Evolutionary conservation across 352 stramenopile species (phyloP).

Genomic region (Phytophthora agathidicida): DNA sequence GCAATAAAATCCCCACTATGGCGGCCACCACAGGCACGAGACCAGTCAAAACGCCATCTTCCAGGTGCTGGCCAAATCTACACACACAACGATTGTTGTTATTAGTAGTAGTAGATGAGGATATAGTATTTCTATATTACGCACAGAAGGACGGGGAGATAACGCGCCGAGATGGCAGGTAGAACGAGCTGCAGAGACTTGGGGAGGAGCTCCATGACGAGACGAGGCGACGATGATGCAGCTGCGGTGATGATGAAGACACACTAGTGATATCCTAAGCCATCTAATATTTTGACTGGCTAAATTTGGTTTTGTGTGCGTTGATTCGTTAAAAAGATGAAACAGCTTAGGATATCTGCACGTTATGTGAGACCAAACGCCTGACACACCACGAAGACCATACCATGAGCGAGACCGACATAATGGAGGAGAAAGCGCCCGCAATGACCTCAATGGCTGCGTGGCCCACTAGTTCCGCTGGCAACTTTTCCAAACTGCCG

Average conservation of each 20-base stretch:
- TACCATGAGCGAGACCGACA: slow-evolving; percentile 10
- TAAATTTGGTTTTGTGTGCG: not conserved
- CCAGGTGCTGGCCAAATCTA: slow-evolving; percentile 43
- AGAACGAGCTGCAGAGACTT: slow-evolving; percentile 35
- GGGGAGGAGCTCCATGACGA: slow-evolving; percentile 26
- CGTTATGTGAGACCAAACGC: slow-evolving; percentile 22
- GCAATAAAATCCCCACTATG: slow-evolving; percentile 37
- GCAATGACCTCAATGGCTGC: slow-evolving; percentile 31
- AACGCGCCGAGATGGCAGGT: slow-evolving; percentile 19
- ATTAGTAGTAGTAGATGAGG: not conserved
- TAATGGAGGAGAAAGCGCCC: slow-evolving; percentile 21
- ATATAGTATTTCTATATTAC: not conserved
- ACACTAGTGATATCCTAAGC: slow-evolving; percentile 11
- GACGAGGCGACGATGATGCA: slow-evolving; percentile 9
- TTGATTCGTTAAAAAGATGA: slow-evolving; percentile 16
- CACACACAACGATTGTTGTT: not conserved
- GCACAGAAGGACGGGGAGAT: slow-evolving; percentile 26
- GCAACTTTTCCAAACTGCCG: slow-evolving; percentile 43
- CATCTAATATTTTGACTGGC: not conserved
- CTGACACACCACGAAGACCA: slow-evolving; percentile 2
- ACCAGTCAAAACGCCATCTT: slow-evolving; percentile 51
- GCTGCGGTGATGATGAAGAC: slow-evolving; percentile 12
- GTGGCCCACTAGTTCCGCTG: slow-evolving; percentile 49
- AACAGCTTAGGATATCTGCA: slow-evolving; percentile 16
- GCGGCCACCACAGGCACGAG: slow-evolving; percentile 47